Evolutionary conservation across 2,329 filamentous ascomycete species (phyloP), one percentile per base, ranked within the genome.

Genomic region (Aspergillus fructus): DNA sequence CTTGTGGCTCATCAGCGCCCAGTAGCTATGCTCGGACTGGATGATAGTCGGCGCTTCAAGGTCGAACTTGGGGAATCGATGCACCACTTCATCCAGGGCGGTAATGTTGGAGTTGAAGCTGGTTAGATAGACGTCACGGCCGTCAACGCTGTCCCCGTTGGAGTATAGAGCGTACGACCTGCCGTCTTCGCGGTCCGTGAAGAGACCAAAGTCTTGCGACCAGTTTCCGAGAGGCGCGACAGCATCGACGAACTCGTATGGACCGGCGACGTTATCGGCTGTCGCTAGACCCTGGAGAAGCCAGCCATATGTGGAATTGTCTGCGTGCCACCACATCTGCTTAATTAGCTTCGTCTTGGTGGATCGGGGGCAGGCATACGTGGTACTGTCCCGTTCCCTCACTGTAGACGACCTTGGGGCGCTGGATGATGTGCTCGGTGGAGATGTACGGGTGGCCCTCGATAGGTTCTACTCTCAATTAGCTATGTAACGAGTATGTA

Each of bases 131-230:
- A 85, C 79, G 57, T 86, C 84, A 1, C 84, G 78, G 1, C 80
- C 84, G 55, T 85, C 76, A 2, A 67, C 71, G 0, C 78, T 71
- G 59, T 86, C 84, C 1, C 84, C 84, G 46, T 86, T 86, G 1
- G 82, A 85, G 69, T 85, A 86, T 2, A 86, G 72, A 0, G 83
- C 78, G 58, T 86, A 86, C 0, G 80, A 79, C 0, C 76, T 75
- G 11, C 82, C 82, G 42, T 83, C 78, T 56, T 84, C 85, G 69
- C 82, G 82, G 62, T 86, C 84, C 4, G 81, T 83, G 60, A 86
- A 86, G 21, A 85, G 73, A 9, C 84, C 84, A 46, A 85, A 86
- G 55, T 86, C 84, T 61, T 86, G 84, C 0, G 81, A 85, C 84
- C 83, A 86, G 67, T 86, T 86, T 2, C 83, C 83, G 0, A 86